Evolutionary conservation across 192 early-diverging fungal species (phyloP), one percentile per base, ranked within the genome.

Genomic region (Neocallimastix lanati): DNA sequence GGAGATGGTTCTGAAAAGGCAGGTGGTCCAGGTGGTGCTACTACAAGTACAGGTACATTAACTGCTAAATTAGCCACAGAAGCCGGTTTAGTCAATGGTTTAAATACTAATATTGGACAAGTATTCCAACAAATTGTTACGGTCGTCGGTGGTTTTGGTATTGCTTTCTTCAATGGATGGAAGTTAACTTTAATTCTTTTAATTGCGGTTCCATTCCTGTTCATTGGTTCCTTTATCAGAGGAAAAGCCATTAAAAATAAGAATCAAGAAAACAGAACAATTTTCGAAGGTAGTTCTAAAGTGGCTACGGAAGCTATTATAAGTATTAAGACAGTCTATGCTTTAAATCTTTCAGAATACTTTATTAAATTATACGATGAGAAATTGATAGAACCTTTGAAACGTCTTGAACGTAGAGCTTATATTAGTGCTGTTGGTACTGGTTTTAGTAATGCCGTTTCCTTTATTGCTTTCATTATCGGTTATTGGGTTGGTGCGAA

Each of bases 261-360:
- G 6, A 50, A 21, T 50, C 14, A 50, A 21, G 40, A 50, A 16
- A 50, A 50, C 21, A 50, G 40, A 50, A 50, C 18, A 3, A 21
- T 50, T 21, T 50, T 50, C 21, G 40, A 50, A 50, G 7, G 18
- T 21, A 50, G 40, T n/a, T 93, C 92, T 79, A 90, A 95, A 83
- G 90, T 94, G 78, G 94, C 95, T 28, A 87, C 89, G 80, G 94
- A 98, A 85, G 92, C 94, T 12, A 92, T 96, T 33, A 83, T 89
- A 29, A 91, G 93, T 78, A 92, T 98, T 35, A 93, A 94, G 76
- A 98, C 96, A 2, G 93, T 98, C 28, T 89, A 92, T 30, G 86
- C 94, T 7, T 87, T 98, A 36, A 92, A 89, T 27, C 89, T 91
- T 77, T 76, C 11, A 28, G 79, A 36, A 67, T 77, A 36, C 5